Evolutionary conservation across 2,329 filamentous ascomycete species (phyloP), one percentile per base, ranked within the genome.

Genomic region (Penicillium sp.): DNA sequence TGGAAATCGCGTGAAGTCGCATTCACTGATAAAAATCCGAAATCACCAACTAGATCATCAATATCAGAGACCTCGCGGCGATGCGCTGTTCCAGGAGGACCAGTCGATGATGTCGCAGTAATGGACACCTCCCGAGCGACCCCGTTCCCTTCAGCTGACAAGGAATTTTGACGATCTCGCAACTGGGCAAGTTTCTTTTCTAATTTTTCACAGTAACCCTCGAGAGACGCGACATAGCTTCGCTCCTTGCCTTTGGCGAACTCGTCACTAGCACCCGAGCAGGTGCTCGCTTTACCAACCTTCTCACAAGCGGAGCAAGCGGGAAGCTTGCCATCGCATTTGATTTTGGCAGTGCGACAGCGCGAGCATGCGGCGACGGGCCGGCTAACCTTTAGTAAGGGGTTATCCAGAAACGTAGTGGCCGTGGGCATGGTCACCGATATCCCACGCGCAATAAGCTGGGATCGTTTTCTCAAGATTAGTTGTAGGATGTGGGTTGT

Each of bases 211-310:
- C 96, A 88, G 56, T 90, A 88, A 16, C 93, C 86, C 74, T 98
- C 93, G n/a, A 99, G 82, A 0, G 93, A 96, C 8, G 93, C 91
- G 45, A 98, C 93, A 81, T 98, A 99, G 76, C 93, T 98, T 68
- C 93, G 84, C 72, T 98, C 95, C 75, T 98, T 98, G 59, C 95
- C 95, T 61, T 92, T 84, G 0, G 93, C 93, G 75, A 97, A 98
- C 73, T 97, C 92, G 71, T 98, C 93, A 68, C 96, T 97, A 8
- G 92, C 93, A 55, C 92, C 92, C 7, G 92, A 96, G 74, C 95
- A 99, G 71, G 96, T 92, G 58, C 83, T 87, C 54, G 90, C 87
- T 60, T 91, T 89, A 29, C 93, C 92, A 14, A 91, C 91, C 76
- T 92, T 93, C 75, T 97, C 93, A 71, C 95, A 98, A 19, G 93